Evolutionary conservation across 305 asterid genomes (phyloP).

Genomic region (Fraxinus angustifolia): DNA sequence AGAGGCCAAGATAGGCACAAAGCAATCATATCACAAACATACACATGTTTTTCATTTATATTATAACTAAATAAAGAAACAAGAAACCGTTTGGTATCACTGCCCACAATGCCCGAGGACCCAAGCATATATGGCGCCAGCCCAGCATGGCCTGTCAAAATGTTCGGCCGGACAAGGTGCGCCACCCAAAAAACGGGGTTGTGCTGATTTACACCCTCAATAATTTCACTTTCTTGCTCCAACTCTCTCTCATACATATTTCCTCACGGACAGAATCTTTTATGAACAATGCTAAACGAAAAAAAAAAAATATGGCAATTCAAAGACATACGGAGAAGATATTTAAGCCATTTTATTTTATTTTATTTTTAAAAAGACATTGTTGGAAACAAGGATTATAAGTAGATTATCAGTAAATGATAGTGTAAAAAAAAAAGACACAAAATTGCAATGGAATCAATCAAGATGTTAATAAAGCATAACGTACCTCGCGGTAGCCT

Average conservation of each 20-base stretch:
- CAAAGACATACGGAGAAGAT: neutral
- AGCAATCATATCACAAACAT: neutral
- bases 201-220: neutral
- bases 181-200: neutral
- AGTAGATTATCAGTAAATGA: conserved; percentile 3
- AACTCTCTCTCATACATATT: neutral
- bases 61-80: neutral
- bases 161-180: neutral
- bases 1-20: neutral
- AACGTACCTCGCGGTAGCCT: conserved; percentile 77
- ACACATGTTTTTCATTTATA: neutral
- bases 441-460: neutral
- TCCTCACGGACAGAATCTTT: neutral
- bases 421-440: neutral
- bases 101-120: neutral
- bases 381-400: neutral
- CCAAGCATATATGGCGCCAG: neutral
- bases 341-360: neutral
- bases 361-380: neutral
- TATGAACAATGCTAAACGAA: neutral
- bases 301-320: neutral
- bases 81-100: neutral
- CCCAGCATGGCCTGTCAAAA: conserved; percentile 1
- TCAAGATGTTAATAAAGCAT: conserved; percentile 11
- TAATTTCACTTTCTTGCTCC: neutral